phyloP scores from a whole-genome alignment of 768 basidiomycete species.

The Naganishia vaughanmartiniae region DNA sequence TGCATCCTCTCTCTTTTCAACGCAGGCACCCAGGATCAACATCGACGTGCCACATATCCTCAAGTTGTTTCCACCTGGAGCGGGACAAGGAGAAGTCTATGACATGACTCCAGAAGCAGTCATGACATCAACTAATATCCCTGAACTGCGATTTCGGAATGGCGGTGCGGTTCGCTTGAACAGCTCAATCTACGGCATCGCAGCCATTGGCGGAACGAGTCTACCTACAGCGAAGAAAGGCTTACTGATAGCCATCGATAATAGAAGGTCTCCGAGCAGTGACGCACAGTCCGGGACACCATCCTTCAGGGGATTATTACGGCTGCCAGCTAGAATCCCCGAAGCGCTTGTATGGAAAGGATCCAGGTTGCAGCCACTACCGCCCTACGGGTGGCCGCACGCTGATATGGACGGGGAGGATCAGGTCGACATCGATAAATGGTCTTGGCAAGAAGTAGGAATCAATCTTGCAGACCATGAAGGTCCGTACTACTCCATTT shows the following conservation, averaged over 20 bases:
- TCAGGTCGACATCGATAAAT: conserved; percentile 17
- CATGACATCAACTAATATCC: conserved; percentile 20
- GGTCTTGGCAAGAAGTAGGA: conserved; percentile 12
- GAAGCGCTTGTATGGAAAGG: conserved; percentile 13
- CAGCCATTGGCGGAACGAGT: neutral
- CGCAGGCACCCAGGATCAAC: neutral
- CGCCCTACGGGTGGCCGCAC: neutral
- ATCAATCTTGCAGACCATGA: neutral
- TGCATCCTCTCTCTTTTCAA: conserved; percentile 3
- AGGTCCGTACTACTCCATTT: neutral
- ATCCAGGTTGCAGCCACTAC: neutral
- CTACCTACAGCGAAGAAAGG: neutral
- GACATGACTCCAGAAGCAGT: conserved; percentile 6
- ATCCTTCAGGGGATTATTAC: neutral
- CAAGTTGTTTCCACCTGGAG: conserved; percentile 2
- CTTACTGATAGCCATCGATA: neutral
- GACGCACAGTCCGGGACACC: neutral
- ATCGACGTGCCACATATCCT: conserved; percentile 15
- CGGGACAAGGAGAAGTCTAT: conserved; percentile 22
- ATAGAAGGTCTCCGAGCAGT: neutral
- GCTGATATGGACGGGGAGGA: conserved; percentile 11
- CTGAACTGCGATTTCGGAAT: conserved; percentile 12
- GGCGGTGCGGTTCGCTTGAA: conserved; percentile 1
- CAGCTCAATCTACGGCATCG: neutral
- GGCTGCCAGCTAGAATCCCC: conserved; percentile 4